A percentile compares a stretch with the other conserved stretches of the same genome.
Conservation (phyloP, 1,284 basidiomycete species). For the Ustilago xerochloae region DNA sequence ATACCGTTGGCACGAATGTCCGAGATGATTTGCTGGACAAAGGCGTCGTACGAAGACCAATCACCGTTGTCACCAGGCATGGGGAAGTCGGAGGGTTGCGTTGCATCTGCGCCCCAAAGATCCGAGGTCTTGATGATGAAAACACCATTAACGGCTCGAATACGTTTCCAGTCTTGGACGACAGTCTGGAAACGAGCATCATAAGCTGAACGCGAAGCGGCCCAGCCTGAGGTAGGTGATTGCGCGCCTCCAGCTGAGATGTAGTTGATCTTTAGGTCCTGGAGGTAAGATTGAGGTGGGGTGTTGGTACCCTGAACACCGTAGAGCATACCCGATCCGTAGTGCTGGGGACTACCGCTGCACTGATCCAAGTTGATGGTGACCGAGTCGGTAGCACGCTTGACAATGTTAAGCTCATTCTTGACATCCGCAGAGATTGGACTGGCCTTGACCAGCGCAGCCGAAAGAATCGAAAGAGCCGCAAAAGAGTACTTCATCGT, state of each 20-base stretch:
- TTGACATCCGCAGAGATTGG: background rate
- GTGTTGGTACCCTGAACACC: background rate
- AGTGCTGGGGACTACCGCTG: background rate
- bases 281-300: background rate
- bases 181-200: background rate
- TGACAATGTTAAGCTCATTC: background rate
- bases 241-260: background rate
- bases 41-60: constrained; percentile 1
- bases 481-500: background rate
- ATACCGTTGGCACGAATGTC: constrained; percentile 14
- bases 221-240: background rate
- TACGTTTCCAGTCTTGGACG: background rate
- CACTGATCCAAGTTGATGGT: background rate
- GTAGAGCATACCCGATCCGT: background rate
- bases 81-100: background rate
- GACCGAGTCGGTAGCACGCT: background rate
- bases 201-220: background rate
- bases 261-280: background rate
- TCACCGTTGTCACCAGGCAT: constrained; percentile 12
- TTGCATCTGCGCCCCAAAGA: constrained; percentile 11
- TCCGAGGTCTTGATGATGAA: background rate
- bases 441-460: background rate
- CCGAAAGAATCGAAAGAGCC: background rate
- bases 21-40: constrained; percentile 12
- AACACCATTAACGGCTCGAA: constrained; percentile 4